Conservation (phyloP, 331 rosid species). For the Dryas integrifolia region DNA sequence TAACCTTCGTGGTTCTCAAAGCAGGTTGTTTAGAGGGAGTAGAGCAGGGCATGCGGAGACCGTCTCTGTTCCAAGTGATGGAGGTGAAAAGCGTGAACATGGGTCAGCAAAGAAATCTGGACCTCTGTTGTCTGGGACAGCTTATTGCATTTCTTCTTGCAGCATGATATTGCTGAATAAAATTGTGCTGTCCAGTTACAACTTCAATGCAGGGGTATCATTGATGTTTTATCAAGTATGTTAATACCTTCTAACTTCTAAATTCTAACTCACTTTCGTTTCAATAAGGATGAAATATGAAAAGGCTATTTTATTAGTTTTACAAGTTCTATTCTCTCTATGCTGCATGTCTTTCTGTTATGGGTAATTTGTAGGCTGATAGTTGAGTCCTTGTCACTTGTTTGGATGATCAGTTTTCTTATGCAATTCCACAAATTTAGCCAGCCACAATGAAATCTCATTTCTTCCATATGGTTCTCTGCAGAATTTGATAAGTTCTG, state of each 20-base stretch:
- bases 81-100: conserved; percentile 53
- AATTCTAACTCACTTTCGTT: neutral
- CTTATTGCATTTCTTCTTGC: conserved; percentile 88
- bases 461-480: conserved; percentile 27
- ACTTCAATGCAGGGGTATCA: conserved; percentile 84
- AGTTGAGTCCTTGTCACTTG: neutral
- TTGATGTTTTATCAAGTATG: conserved; percentile 88
- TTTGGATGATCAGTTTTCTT: neutral
- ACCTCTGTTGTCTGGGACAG: conserved; percentile 73
- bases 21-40: conserved; percentile 60
- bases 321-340: neutral
- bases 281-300: neutral
- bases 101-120: conserved; percentile 52
- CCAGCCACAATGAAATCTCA: conserved; percentile 10
- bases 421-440: conserved; percentile 13
- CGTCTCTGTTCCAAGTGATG: conserved; percentile 31
- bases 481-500: conserved; percentile 76
- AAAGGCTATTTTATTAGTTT: neutral
- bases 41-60: conserved; percentile 34
- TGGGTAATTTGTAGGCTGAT: conserved; percentile 9
- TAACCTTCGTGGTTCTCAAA: neutral
- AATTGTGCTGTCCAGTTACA: conserved; percentile 64
- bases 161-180: conserved; percentile 89
- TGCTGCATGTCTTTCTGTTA: neutral
- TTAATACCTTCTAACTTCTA: neutral